Evolutionary conservation across 352 stramenopile genomes (phyloP), one percentile per base, ranked within the genome.

Genomic region (Pythium guiyangense): DNA sequence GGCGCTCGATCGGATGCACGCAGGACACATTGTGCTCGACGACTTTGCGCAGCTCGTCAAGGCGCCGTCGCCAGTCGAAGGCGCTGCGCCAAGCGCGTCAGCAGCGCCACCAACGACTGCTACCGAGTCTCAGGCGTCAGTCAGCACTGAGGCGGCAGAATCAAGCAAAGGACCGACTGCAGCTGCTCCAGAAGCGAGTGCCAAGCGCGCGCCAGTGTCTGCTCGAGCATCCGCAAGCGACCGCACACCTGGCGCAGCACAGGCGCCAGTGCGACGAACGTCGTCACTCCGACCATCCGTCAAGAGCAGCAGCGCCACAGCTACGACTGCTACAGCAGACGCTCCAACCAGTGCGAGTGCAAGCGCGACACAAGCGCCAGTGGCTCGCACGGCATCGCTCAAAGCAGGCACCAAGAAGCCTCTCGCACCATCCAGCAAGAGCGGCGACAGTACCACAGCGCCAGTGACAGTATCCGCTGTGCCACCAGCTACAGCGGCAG

Each of bases 41-140:
- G 79, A 86, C 34, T 69, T 88, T 18, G 52, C 63, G 18, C 47
- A 56, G 3, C 74, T 88, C 26, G 54, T 75, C 3, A 52, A 12
- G 5, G n/a, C 18, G 35, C 22, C 39, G 14, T 44, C 46, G 2
- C 22, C 54, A 31, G 25, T 31, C 22, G 54, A 47, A 2, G 26
- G 1, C 4, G 39, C 39, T 22, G 39, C 39, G 5, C 39, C 14
- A 10, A 44, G 29, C 9, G 29, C 29, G 29, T 34, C 39, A 44
- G 17, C 39, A 44, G 17, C 39, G 12, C 39, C 39, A 44, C 12
- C 12, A 44, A 10, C 39, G 39, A 1, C 14, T 10, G 31, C 31
- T 20, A 22, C 15, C 14, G 39, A 20, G 6, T 8, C 42, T 6
- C 5, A 1, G 5, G 42, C 42, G 6, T 26, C n/a, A 18, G 4